phyloP scores from a whole-genome alignment of 345 rosid genomes.

The Erucastrum elatum region DNA sequence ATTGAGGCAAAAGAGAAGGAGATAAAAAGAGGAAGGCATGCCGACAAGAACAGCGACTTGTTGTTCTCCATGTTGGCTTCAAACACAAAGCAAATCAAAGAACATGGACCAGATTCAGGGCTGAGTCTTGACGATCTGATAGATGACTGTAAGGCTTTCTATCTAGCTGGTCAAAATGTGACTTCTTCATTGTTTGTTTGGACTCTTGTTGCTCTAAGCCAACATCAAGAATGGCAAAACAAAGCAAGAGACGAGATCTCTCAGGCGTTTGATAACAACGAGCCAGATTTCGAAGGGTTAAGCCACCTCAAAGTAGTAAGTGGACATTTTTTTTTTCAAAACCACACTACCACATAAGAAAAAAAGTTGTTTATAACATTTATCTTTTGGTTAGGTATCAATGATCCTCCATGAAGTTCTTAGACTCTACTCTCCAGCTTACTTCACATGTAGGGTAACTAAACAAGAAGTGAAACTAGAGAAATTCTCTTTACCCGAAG shows the following conservation, averaged over 20 bases:
- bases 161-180: slow-evolving; percentile 70
- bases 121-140: slow-evolving; percentile 41
- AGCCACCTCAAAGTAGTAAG: slow-evolving; percentile 44
- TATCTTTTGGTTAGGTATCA: slow-evolving; percentile 29
- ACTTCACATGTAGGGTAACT: slow-evolving; percentile 34
- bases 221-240: slow-evolving; percentile 58
- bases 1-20: slow-evolving; percentile 40
- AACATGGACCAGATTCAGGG: slow-evolving; percentile 39
- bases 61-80: slow-evolving; percentile 40
- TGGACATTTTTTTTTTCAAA: slow-evolving; percentile 7
- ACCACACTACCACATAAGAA: background rate
- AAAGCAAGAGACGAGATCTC: slow-evolving; percentile 55
- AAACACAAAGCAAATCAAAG: slow-evolving; percentile 28
- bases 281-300: slow-evolving; percentile 47
- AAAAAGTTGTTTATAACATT: background rate
- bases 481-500: slow-evolving; percentile 38
- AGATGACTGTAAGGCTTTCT: slow-evolving; percentile 67
- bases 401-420: slow-evolving; percentile 44
- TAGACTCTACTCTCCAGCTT: slow-evolving; percentile 42
- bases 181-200: slow-evolving; percentile 54
- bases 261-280: slow-evolving; percentile 37
- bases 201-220: slow-evolving; percentile 53
- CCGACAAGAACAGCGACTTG: slow-evolving; percentile 37
- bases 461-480: slow-evolving; percentile 43
- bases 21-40: slow-evolving; percentile 36